Conservation (phyloP, 2,329 filamentous ascomycete genomes). For the Blastomyces parvus region DNA sequence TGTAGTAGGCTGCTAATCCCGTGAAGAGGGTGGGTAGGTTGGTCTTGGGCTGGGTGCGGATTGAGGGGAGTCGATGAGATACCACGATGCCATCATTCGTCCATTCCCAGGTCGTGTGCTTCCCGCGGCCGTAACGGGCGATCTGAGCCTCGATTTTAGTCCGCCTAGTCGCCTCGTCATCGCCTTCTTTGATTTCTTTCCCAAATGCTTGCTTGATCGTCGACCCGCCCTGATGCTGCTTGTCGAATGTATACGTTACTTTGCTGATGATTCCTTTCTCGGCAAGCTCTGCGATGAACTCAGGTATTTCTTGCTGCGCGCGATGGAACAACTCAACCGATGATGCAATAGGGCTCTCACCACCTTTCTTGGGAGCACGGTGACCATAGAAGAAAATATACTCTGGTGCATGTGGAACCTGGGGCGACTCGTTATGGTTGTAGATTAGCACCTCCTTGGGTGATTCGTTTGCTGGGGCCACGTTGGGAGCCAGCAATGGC, state of each 20-base stretch:
- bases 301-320: slow-evolving; percentile 39
- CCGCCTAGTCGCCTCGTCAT: slow-evolving; percentile 34
- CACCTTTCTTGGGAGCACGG: not conserved
- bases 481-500: slow-evolving; percentile 37
- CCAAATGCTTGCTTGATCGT: slow-evolving; percentile 42
- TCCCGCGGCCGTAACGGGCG: slow-evolving; percentile 22
- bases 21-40: slow-evolving; percentile 41
- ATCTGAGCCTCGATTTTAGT: slow-evolving; percentile 44
- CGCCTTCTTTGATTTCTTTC: slow-evolving; percentile 38
- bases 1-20: slow-evolving; percentile 26
- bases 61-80: slow-evolving; percentile 39
- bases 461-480: slow-evolving; percentile 42
- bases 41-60: slow-evolving; percentile 40
- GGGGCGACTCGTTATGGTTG: slow-evolving; percentile 15
- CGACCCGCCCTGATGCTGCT: slow-evolving; percentile 40
- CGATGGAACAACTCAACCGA: slow-evolving; percentile 40
- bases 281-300: slow-evolving; percentile 33
- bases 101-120: slow-evolving; percentile 43
- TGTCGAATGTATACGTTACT: slow-evolving; percentile 36
- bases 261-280: slow-evolving; percentile 39
- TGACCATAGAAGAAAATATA: slow-evolving; percentile 43
- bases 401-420: slow-evolving; percentile 44
- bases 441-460: slow-evolving; percentile 19
- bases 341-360: slow-evolving; percentile 36
- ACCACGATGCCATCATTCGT: slow-evolving; percentile 35